A percentile compares a stretch with the other conserved stretches of the same genome.
These are phyloP conservation scores for Claviceps cyperi DNA, from an alignment of 2,329 filamentous ascomycete genomes.

Conservation along the genomic window DNA sequence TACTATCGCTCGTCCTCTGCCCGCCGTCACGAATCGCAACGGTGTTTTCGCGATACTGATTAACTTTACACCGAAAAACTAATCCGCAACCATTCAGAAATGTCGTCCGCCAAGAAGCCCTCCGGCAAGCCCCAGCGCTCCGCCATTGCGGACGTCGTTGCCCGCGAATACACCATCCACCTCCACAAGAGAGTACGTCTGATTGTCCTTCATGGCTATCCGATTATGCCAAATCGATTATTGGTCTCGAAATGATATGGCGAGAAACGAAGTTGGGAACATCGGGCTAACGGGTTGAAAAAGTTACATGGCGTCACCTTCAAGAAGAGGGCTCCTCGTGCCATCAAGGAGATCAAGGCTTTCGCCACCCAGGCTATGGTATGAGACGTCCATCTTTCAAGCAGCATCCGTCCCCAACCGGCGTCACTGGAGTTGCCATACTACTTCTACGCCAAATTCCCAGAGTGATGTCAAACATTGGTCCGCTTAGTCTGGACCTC, in stretches of 20 bases:
- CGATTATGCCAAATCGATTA: background rate
- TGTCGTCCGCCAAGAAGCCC: slow-evolving; percentile 27
- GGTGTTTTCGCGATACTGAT: background rate
- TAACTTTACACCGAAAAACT: slow-evolving; percentile 8
- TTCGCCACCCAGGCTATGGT: slow-evolving; percentile 96
- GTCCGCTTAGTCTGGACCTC: background rate
- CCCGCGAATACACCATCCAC: slow-evolving; percentile 99
- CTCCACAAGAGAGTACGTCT: slow-evolving; percentile 72
- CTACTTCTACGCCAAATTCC: too few species aligned
- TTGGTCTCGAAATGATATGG: background rate
- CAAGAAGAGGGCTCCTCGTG: slow-evolving; percentile 98
- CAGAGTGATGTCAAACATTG: too few species aligned
- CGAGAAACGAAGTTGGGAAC: slow-evolving; percentile 3
- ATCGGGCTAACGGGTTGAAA: slow-evolving; percentile 9
- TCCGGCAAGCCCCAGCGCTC: slow-evolving; percentile 48
- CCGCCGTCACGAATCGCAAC: slow-evolving; percentile 3
- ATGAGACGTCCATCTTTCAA: slow-evolving; percentile 26
- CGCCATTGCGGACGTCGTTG: slow-evolving; percentile 97
- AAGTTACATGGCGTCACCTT: slow-evolving; percentile 94
- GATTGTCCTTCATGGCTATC: slow-evolving; percentile 3
- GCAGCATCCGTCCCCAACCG: too few species aligned
- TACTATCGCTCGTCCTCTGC: background rate
- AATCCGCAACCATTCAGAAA: slow-evolving; percentile 20
- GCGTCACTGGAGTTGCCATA: too few species aligned
- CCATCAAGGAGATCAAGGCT: slow-evolving; percentile 98